Conservation (phyloP, 140 eudicot species). For the Cichorium intybus region DNA sequence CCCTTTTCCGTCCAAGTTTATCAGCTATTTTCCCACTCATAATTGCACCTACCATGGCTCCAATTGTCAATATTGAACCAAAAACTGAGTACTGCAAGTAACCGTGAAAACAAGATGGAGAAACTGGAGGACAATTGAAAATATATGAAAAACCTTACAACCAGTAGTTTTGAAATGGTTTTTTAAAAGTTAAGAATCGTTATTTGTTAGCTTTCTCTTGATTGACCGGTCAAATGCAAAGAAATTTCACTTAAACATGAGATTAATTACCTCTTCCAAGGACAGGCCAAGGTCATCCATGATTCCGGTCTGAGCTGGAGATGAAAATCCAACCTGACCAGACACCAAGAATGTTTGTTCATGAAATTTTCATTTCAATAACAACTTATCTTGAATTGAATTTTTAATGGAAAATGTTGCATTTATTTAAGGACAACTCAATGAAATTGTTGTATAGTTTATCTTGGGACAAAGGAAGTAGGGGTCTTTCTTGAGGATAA, state of each 20-base stretch:
- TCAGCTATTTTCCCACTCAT: conserved; percentile 86
- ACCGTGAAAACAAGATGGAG: neutral
- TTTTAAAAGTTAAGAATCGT: neutral
- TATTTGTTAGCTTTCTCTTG: too few species aligned
- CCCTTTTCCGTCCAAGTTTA: conserved; percentile 74
- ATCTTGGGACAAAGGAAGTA: too few species aligned
- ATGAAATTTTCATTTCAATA: too few species aligned
- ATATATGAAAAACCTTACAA: conserved; percentile 2
- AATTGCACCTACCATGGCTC: conserved; percentile 85
- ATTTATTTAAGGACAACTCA: too few species aligned
- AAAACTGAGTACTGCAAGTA: conserved; percentile 72
- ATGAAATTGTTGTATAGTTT: too few species aligned
- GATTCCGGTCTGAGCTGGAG: conserved; percentile 69
- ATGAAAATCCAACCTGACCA: conserved; percentile 64
- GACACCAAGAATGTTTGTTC: conserved; percentile 4
- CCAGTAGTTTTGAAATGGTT: neutral
- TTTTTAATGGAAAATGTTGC: too few species aligned
- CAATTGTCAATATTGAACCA: conserved; percentile 78
- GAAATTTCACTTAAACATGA: neutral
- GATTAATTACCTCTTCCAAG: conserved; percentile 56
- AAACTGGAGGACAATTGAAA: neutral
- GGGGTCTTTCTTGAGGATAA: too few species aligned
- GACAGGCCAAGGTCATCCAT: conserved; percentile 63
- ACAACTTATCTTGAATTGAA: too few species aligned
- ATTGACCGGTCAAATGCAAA: neutral